These are phyloP conservation scores for Talaromyces amestolkiae DNA, from an alignment of 2,329 filamentous ascomycete species.

Conservation along the genomic window DNA sequence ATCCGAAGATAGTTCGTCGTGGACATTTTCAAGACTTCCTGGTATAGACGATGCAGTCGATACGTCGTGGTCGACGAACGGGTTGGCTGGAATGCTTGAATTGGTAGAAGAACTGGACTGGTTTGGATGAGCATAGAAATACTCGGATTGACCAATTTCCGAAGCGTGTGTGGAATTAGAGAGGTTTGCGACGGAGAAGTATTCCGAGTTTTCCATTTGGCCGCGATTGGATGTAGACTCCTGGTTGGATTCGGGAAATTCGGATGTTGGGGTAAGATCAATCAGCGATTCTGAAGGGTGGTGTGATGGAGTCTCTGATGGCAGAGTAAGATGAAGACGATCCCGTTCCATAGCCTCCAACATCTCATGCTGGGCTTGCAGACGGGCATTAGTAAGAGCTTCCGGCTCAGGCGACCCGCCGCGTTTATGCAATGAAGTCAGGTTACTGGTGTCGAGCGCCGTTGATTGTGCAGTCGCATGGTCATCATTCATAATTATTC, in stretches of 20 bases:
- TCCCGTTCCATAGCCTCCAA: conserved; percentile 23
- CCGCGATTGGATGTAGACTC: conserved; percentile 17
- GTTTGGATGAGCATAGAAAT: conserved; percentile 36
- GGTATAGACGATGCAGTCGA: conserved; percentile 38
- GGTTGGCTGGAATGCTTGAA: conserved; percentile 16
- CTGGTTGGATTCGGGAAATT: conserved; percentile 34
- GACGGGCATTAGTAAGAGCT: conserved; percentile 17
- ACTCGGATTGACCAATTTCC: conserved; percentile 30
- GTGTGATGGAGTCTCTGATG: conserved; percentile 34
- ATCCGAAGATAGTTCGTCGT: conserved; percentile 36
- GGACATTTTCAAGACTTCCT: conserved; percentile 40
- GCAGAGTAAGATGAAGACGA: conserved; percentile 29
- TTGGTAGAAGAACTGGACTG: conserved; percentile 22
- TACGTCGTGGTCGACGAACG: conserved; percentile 28
- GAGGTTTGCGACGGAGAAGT: conserved; percentile 27
- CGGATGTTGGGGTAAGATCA: conserved; percentile 48
- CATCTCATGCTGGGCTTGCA: conserved; percentile 22
- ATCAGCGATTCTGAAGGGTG: conserved; percentile 44
- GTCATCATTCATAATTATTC: conserved; percentile 7
- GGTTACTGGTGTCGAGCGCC: conserved; percentile 33
- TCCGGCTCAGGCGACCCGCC: conserved; percentile 17
- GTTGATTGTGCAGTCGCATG: conserved; percentile 34
- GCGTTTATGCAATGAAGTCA: conserved; percentile 29
- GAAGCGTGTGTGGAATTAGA: conserved; percentile 32
- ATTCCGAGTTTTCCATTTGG: conserved; percentile 25